Evolutionary conservation across 371 early-diverging fungal genomes (phyloP), one percentile per base, ranked within the genome.

Genomic region (Gilbertella persicaria): DNA sequence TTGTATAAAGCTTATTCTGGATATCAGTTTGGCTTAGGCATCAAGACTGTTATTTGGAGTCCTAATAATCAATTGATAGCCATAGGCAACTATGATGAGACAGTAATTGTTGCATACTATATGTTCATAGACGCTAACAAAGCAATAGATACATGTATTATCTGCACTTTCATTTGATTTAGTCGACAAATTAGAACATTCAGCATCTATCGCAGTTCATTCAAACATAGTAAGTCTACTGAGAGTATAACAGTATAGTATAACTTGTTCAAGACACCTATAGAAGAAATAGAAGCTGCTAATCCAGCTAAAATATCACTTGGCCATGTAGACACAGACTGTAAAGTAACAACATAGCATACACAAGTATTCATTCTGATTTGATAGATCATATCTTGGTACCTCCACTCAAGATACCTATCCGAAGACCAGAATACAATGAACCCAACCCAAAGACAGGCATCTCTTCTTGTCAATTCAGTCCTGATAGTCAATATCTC

Each of bases 41-140:
- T 95, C 29, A 83, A 87, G 60, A 48, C 62, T 9, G 73, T 84
- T 0, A 47, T 52, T 10, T 95, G 95, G 94, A 80, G 89, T 26
- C 91, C 91, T 5, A 69, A 86, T 6, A 70, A 77, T 16, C 85
- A 90, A 66, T 71, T 91, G 23, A 41, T 95, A 37, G 93, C 93
- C 6, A 48, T 95, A 16, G 91, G 88, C 13, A 83, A 90, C 29
- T 88, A 80, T 53, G 93, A 95, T 72, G 76, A 85, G 54, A 84
- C 81, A 61, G 84, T 90, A 60, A 60, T 21, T 20, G 8, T 20
- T 19, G 26, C 14, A 4, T 36, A 25, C 37, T 13, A 12, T 33
- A 33, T 12, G 17, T 14, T 17, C 14, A 44, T 17, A 49, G 53
- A 9, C 38, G 19, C 55, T 53, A 5, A 43, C 64, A 70, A 29